Evolutionary conservation across 352 stramenopile species (phyloP).

Genomic region (Thalassiosira mediterranea): DNA sequence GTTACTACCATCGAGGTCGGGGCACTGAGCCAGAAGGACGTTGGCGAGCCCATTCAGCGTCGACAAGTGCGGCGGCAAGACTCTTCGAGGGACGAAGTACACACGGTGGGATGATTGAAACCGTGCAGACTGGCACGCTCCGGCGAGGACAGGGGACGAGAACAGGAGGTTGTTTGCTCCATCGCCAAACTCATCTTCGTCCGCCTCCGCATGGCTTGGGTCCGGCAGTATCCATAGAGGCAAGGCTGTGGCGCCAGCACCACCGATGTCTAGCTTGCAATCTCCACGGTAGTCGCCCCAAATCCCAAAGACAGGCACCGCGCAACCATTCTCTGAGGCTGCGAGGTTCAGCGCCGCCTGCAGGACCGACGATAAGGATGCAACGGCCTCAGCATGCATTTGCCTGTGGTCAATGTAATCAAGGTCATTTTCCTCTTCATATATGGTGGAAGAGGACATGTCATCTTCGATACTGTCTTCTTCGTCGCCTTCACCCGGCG

Average conservation of each 20-base stretch:
- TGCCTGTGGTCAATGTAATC: constrained; percentile 20
- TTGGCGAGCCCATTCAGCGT: constrained; percentile 42
- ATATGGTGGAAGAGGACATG: no score
- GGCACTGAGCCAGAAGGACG: constrained; percentile 38
- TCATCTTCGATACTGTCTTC: constrained; percentile 13
- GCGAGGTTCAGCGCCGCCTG: constrained; percentile 76
- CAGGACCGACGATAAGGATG: constrained; percentile 39
- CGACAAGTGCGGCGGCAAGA: constrained; percentile 38
- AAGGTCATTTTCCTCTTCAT: no score
- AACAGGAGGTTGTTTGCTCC: constrained; percentile 35
- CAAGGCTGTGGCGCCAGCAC: no score
- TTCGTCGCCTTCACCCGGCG: no score
- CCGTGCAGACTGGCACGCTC: constrained; percentile 18
- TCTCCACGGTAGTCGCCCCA: constrained; percentile 63
- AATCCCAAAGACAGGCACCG: constrained; percentile 77
- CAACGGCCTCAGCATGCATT: constrained; percentile 35
- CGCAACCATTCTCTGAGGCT: constrained; percentile 58
- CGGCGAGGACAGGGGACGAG: constrained; percentile 31
- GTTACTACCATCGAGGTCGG: no score
- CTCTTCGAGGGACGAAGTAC: constrained; percentile 35
- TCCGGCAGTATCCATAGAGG: constrained; percentile 33
- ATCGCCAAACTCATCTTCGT: no score
- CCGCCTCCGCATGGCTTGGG: not conserved
- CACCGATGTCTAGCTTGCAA: no score
- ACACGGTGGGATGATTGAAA: constrained; percentile 47